phyloP scores from a whole-genome alignment of 805 yeast genomes.

The Yarrowia keelungensis region DNA sequence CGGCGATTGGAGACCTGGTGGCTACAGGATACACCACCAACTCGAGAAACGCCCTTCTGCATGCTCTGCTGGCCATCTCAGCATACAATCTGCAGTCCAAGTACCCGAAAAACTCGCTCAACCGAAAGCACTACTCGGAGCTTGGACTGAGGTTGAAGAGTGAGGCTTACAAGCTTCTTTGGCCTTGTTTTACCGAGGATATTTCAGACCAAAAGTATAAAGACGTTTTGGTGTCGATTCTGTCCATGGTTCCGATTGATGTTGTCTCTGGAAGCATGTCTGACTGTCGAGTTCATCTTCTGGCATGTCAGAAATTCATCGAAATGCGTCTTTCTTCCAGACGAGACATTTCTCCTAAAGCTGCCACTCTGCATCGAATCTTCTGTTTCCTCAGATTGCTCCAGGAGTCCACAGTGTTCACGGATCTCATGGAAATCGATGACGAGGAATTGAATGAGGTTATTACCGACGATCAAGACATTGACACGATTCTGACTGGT shows the following conservation, averaged over 20 bases:
- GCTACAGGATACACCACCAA: slow-evolving; percentile 75
- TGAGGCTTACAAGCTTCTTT: slow-evolving; percentile 74
- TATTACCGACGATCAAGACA: slow-evolving; percentile 34
- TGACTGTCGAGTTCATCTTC: slow-evolving; percentile 76
- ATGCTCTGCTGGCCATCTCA: slow-evolving; percentile 79
- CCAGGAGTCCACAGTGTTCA: slow-evolving; percentile 72
- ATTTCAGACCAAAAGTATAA: slow-evolving; percentile 72
- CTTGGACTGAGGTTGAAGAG: slow-evolving; percentile 75
- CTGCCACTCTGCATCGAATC: slow-evolving; percentile 76
- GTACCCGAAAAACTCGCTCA: slow-evolving; percentile 68
- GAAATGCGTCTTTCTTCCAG: slow-evolving; percentile 70
- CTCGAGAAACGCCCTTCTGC: slow-evolving; percentile 77
- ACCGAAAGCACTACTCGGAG: slow-evolving; percentile 72
- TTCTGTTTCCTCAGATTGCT: slow-evolving; percentile 75
- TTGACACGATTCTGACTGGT: slow-evolving; percentile 31
- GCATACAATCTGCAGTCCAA: slow-evolving; percentile 82
- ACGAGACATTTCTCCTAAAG: slow-evolving; percentile 74
- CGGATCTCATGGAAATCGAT: slow-evolving; percentile 40
- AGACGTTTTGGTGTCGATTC: slow-evolving; percentile 80
- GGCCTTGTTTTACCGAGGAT: slow-evolving; percentile 60
- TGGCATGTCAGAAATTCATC: slow-evolving; percentile 78
- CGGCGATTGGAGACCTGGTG: slow-evolving; percentile 81
- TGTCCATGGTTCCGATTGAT: slow-evolving; percentile 87
- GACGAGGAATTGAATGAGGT: slow-evolving; percentile 43
- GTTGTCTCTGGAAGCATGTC: slow-evolving; percentile 92